Base-by-base conservation (phyloP, 129 eudicot species). In the Apium graveolens region DNA sequence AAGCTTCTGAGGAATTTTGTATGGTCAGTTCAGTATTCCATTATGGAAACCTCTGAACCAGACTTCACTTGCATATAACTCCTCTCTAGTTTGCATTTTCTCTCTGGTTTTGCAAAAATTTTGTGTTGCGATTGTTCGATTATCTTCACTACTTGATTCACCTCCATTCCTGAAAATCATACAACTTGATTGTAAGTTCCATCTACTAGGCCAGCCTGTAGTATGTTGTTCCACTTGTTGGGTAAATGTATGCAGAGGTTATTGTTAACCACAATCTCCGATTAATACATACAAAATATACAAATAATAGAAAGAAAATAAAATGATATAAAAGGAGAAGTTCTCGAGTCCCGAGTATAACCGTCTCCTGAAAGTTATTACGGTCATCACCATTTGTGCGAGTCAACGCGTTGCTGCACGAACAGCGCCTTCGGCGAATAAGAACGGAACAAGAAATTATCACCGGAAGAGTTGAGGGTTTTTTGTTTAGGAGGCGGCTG, bases 11-110 rank as follows among this genome's bases (percentile, higher is more conserved):
- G 81, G 43, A 29, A 74, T 71, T 75, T 77, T 65, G 41, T 49
- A 70, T 29, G 39, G 68, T 74, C 80, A 48, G 87, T 82, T 84
- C 65, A 77, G 87, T 57, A 21, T n/a, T 27, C 38, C 49, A 77
- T 34, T 71, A 1, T 65, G 71, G 71, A 31, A 63, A 63, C 70
- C 35, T 63, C 37, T 27, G 37, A 65, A 65, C 72, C 21, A 66
- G 38, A 5, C 38, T 29, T 65, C 70, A 63, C 37, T 63, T 27
- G 70, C 70, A 62, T 63, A 63, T 53, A 53, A 27, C 63, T 6
- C 8, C 65, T 57, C 65, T 57, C 65, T 57, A 24, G 65, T 57
- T 24, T n/a, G 31, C 31, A 57, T 24, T n/a, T 57, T 55, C 29
- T 55, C 65, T 55, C 65, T 55, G 65, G 65, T 24, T 60, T 26